Evolutionary conservation across 805 yeast genomes (phyloP).

Genomic region (Torulaspora franciscae): DNA sequence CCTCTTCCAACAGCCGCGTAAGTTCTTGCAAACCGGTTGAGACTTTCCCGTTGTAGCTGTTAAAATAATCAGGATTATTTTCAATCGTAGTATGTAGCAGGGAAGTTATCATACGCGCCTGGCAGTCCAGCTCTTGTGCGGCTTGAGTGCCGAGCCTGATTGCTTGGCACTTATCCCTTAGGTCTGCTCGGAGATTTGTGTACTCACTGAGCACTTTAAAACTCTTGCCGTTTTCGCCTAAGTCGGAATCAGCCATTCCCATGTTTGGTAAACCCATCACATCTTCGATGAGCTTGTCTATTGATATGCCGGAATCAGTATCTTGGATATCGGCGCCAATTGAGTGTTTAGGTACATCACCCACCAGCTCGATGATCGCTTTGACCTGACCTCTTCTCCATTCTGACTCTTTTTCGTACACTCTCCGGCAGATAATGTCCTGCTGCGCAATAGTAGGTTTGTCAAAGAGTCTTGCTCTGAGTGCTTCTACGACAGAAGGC

Average conservation of each 20-base stretch:
- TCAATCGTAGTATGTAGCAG: slow-evolving; percentile 13
- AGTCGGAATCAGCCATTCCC: slow-evolving; percentile 8
- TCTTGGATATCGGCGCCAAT: slow-evolving; percentile 22
- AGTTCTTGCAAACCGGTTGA: slow-evolving; percentile 15
- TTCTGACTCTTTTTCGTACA: slow-evolving; percentile 20
- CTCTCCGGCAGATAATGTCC: slow-evolving; percentile 18
- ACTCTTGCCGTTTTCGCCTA: slow-evolving; percentile 14
- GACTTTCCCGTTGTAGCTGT: slow-evolving; percentile 11
- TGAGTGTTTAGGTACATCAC: slow-evolving; percentile 27
- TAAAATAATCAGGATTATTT: slow-evolving; percentile 14
- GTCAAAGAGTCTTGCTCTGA: not conserved
- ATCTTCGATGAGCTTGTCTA: slow-evolving; percentile 22
- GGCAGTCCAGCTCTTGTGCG: slow-evolving; percentile 6
- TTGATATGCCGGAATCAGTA: slow-evolving; percentile 12
- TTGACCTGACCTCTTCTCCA: slow-evolving; percentile 17
- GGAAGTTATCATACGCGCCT: slow-evolving; percentile 7
- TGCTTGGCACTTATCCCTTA: slow-evolving; percentile 21
- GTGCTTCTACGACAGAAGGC: not conserved
- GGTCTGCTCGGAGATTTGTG: slow-evolving; percentile 19
- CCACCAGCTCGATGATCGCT: slow-evolving; percentile 19
- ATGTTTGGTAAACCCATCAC: slow-evolving; percentile 27
- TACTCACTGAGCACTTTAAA: slow-evolving; percentile 24
- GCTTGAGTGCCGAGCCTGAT: slow-evolving; percentile 14
- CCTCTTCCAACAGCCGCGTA: slow-evolving; percentile 16
- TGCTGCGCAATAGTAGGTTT: not conserved